phyloP scores from a whole-genome alignment of 192 early-diverging fungal genomes.

The Coemansia sp. region DNA sequence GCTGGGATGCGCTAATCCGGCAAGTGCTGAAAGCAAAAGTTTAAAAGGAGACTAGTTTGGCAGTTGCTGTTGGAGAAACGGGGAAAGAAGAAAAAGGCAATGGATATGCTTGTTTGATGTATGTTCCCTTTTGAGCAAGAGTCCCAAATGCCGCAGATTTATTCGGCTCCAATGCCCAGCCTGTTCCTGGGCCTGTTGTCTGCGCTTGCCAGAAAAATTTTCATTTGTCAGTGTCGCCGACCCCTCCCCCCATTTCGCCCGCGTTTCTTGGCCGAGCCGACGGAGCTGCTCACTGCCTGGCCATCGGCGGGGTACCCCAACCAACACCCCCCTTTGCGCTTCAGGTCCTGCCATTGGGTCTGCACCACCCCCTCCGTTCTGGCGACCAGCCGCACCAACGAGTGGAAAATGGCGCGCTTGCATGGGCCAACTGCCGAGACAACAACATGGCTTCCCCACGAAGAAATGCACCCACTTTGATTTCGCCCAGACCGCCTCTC shows the following conservation, averaged over 20 bases:
- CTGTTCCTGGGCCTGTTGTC: background rate
- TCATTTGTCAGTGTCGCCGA: constrained; percentile 10
- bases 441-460: background rate
- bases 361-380: background rate
- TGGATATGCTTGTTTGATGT: constrained; percentile 6
- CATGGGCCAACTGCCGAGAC: background rate
- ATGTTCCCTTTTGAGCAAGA: constrained; percentile 47
- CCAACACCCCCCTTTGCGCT: background rate
- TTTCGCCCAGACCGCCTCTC: background rate
- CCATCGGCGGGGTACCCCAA: background rate
- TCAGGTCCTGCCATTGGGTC: constrained; percentile 6
- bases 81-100: constrained; percentile 10
- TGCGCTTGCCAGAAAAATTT: constrained; percentile 19
- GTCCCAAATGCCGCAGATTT: constrained; percentile 41
- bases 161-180: constrained; percentile 28
- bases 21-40: background rate
- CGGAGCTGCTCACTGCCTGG: background rate
- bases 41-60: constrained; percentile 1
- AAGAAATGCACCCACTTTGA: background rate
- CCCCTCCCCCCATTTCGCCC: background rate
- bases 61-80: background rate
- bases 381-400: background rate
- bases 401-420: background rate
- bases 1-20: background rate
- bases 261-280: background rate